A percentile compares a stretch with the other conserved stretches of the same genome.
phyloP scores from a whole-genome alignment of 768 basidiomycete genomes.

The Suillus plorans region DNA sequence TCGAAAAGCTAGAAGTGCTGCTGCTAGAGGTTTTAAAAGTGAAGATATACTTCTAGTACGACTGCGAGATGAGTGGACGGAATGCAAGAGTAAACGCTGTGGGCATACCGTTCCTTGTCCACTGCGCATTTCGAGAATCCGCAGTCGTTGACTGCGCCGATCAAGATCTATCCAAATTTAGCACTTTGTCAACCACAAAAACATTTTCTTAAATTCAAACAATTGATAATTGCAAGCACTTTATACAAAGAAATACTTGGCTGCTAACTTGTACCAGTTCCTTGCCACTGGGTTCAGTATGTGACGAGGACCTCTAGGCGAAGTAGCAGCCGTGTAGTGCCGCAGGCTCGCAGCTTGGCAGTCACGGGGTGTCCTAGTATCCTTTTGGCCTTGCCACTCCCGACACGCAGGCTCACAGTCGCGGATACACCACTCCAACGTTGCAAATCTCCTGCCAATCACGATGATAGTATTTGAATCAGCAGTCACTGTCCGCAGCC shows the following conservation, averaged over 20 bases:
- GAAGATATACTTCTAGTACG: neutral
- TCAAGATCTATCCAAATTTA: slow-evolving; percentile 29
- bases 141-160: slow-evolving; percentile 36
- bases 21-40: neutral
- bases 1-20: neutral
- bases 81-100: slow-evolving; percentile 7
- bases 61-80: slow-evolving; percentile 8
- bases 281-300: neutral
- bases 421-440: too few species aligned
- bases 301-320: too few species aligned
- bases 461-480: neutral
- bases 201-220: neutral
- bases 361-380: too few species aligned
- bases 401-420: too few species aligned
- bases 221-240: too few species aligned
- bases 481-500: neutral
- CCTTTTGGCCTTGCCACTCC: too few species aligned
- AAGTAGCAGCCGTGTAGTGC: too few species aligned
- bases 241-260: too few species aligned
- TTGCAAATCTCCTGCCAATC: neutral
- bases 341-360: too few species aligned
- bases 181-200: slow-evolving; percentile 3
- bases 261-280: neutral
- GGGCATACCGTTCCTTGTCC: slow-evolving; percentile 4
- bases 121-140: slow-evolving; percentile 27